Base-by-base conservation (phyloP, 768 basidiomycete species). In the Tulasnella sp. region DNA sequence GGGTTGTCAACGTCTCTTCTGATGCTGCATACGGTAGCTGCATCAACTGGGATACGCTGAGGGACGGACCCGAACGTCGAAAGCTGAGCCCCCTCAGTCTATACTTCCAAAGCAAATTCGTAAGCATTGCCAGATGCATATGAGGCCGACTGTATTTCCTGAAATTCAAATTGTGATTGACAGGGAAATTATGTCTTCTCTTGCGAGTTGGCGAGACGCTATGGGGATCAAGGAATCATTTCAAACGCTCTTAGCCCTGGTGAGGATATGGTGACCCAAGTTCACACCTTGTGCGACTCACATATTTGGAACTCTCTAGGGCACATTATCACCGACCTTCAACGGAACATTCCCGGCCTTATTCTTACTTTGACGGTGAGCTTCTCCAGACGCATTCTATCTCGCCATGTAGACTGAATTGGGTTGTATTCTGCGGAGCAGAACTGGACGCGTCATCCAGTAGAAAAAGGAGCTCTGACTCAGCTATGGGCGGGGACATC, bases 181-280 rank as follows among this genome's bases (percentile, higher is more conserved):
- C 55, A 79, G 79, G 79, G 76, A 42, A 77, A 77, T 39, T 40
- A 71, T 23, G 79, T 79, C 46, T 79, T 79, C 26, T 75, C 79
- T 5, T 51, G 61, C 16, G 79, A 79, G 77, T 51, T 79, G 26
- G 79, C 79, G 35, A 77, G 76, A n/a, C 67, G 77, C 29, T 79
- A 79, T 57, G 77, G 77, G n/a, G 77, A 79, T 13, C 46, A 77
- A 70, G 79, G 71, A 2, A 77, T 79, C 32, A 77, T 79, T n/a
- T 78, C 77, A 7, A 77, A 32, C n/a, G 57, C 77, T 2, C n/a
- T 77, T 18, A 44, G 73, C 77, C 79, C 79, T 11, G 79, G 79
- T 79, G 26, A 16, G 73, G 20, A 35, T 11, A 57, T n/a, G 10
- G 55, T 15, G 6, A 20, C 29, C 42, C 73, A 15, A 74, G 10